Percentiles rank a stretch among this genome's conserved stretches.
Evolutionary conservation across 495 filamentous ascomycete species (phyloP).

Genomic region (Talaromyces thailandensis): DNA sequence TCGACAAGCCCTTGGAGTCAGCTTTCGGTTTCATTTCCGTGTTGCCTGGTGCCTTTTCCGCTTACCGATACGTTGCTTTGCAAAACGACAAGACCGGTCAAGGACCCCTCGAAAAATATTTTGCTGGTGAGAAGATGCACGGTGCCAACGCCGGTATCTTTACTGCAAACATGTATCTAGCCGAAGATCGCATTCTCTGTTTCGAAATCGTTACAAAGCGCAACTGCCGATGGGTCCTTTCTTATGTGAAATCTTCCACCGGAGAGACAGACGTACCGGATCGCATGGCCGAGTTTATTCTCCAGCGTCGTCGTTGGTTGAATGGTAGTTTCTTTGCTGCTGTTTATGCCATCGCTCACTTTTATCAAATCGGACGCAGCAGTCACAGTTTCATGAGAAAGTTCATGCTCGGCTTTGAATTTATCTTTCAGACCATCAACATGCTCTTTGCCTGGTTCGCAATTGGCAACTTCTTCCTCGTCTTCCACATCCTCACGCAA

Average conservation of each 20-base stretch:
- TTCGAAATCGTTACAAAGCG: conserved; percentile 98
- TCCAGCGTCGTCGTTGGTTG: conserved; percentile 93
- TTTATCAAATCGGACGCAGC: conserved; percentile 87
- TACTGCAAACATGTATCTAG: conserved; percentile 99
- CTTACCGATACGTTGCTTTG: conserved; percentile 86
- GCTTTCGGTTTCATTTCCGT: conserved; percentile 98
- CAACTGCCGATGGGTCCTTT: conserved; percentile 92
- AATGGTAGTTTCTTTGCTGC: conserved; percentile 99
- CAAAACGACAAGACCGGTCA: conserved; percentile 94
- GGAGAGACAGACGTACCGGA: conserved; percentile 99
- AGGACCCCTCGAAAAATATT: conserved; percentile 94
- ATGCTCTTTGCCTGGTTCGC: conserved; percentile 99
- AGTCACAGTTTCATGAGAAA: conserved; percentile 84
- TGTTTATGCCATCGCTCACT: conserved; percentile 88
- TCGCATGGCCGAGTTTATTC: conserved; percentile 86
- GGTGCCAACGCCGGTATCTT: conserved; percentile 94
- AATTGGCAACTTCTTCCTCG: conserved; percentile 98
- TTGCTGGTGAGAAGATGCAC: conserved; percentile 95
- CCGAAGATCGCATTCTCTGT: conserved; percentile 97
- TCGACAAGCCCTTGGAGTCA: conserved; percentile 96
- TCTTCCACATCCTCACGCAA: conserved; percentile 92
- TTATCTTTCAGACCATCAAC: conserved; percentile 85
- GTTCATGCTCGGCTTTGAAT: conserved; percentile 82
- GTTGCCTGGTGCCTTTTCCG: conserved; percentile 94
- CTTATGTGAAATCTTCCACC: conserved; percentile 94